These are phyloP conservation scores for Aspergillus brunneoviolaceus DNA, from an alignment of 2,329 filamentous ascomycete species.

Conservation along the genomic window DNA sequence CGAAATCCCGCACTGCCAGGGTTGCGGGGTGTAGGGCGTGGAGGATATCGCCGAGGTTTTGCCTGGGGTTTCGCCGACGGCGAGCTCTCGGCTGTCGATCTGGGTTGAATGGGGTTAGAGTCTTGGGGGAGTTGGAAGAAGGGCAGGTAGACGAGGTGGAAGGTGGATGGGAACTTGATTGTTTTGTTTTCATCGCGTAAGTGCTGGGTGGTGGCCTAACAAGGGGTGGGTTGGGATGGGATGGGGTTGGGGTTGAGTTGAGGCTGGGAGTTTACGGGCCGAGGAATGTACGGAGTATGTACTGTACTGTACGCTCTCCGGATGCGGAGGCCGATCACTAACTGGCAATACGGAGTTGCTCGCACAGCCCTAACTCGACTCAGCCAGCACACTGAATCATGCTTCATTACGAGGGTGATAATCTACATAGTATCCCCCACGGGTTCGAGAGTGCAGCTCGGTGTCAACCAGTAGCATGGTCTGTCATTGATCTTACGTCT, in stretches of 20 bases:
- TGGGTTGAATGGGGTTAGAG: neutral
- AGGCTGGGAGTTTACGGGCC: neutral
- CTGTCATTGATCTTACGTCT: no score
- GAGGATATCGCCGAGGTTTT: neutral
- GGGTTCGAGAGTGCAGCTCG: no score
- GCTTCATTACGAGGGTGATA: no score
- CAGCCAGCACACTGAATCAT: no score
- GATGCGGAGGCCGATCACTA: neutral
- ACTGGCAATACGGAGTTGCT: no score
- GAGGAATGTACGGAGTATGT: neutral
- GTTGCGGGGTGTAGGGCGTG: neutral
- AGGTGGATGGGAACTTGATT: neutral
- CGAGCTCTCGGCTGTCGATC: neutral
- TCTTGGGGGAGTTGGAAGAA: neutral
- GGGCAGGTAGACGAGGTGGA: neutral
- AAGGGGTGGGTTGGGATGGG: neutral
- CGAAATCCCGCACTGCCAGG: neutral
- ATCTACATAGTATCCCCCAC: rapidly evolving
- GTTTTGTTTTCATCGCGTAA: neutral
- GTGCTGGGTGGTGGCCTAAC: neutral
- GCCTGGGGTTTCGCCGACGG: neutral
- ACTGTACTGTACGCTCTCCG: neutral
- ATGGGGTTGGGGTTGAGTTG: neutral
- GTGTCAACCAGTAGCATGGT: no score
- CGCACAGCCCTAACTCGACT: no score